Evolutionary conservation across 139 green algal species (phyloP).

Genomic region (Chlamydomonas eustigma): DNA sequence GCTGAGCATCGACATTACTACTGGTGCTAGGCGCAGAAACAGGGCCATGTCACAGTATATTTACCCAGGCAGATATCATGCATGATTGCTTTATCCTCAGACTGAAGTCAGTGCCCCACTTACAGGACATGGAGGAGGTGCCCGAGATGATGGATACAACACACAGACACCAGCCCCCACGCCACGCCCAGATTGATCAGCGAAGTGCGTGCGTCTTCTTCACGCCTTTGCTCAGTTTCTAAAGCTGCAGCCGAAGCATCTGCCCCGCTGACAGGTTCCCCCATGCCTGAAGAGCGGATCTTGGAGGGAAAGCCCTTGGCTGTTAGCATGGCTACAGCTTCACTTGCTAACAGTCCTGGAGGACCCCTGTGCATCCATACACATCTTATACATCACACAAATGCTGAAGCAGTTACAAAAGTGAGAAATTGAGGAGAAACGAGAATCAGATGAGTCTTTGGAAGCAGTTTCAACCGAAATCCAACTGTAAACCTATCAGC

Average conservation of each 20-base stretch:
- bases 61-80: too few relatives aligned
- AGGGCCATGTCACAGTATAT: too few relatives aligned
- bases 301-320: conserved; percentile 70
- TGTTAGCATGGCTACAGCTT: conserved; percentile 46
- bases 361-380: too few relatives aligned
- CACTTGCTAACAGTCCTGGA: not conserved
- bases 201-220: conserved; percentile 49
- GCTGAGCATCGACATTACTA: too few relatives aligned
- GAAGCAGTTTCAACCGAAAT: not conserved
- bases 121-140: conserved; percentile 62
- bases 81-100: too few relatives aligned
- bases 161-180: conserved; percentile 71
- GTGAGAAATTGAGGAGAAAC: not conserved
- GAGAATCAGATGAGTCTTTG: not conserved
- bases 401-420: too few relatives aligned
- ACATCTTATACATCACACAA: too few relatives aligned
- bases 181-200: conserved; percentile 61
- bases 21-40: too few relatives aligned
- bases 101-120: too few relatives aligned
- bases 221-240: conserved; percentile 24
- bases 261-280: not conserved
- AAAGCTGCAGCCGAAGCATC: conserved; percentile 22
- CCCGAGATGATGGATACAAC: conserved; percentile 79
- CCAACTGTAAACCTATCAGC: not conserved
- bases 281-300: conserved; percentile 13